Conservation (phyloP, 805 yeast species). For the Ogataea philodendri region DNA sequence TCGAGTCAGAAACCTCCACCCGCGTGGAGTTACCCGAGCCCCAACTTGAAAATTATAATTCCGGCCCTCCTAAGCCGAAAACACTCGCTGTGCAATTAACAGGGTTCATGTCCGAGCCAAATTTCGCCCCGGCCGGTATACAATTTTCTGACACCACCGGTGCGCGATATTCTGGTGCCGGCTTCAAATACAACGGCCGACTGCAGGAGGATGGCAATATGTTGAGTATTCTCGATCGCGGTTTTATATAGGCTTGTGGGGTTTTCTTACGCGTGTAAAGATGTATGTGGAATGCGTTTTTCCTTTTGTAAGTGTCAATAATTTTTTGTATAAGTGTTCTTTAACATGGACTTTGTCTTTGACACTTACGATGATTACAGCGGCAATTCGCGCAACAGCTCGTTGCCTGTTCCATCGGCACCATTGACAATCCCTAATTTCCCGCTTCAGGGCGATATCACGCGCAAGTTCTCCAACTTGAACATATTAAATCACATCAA, state of each 20-base stretch:
- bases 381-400: constrained; percentile 11
- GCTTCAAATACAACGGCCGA: constrained; percentile 4
- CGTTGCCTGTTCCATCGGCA: constrained; percentile 38
- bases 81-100: no score
- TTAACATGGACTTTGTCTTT: constrained; percentile 31
- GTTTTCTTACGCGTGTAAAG: constrained; percentile 6
- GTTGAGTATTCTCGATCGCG: constrained; percentile 15
- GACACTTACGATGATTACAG: constrained; percentile 25
- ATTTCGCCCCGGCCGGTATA: no score
- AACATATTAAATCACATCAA: constrained; percentile 31
- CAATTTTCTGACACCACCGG: no score
- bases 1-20: no score
- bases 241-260: no score
- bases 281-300: constrained; percentile 1
- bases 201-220: constrained; percentile 19
- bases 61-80: no score
- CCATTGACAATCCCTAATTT: constrained; percentile 39
- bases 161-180: no score
- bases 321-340: constrained; percentile 6
- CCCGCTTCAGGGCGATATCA: constrained; percentile 35
- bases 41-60: no score
- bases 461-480: constrained; percentile 37
- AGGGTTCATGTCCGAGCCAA: no score
- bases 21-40: no score
- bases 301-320: no score